Percentiles rank a stretch among this genome's conserved stretches.
Conservation (phyloP, 306 rosid species). For the Benincasa hispida region DNA sequence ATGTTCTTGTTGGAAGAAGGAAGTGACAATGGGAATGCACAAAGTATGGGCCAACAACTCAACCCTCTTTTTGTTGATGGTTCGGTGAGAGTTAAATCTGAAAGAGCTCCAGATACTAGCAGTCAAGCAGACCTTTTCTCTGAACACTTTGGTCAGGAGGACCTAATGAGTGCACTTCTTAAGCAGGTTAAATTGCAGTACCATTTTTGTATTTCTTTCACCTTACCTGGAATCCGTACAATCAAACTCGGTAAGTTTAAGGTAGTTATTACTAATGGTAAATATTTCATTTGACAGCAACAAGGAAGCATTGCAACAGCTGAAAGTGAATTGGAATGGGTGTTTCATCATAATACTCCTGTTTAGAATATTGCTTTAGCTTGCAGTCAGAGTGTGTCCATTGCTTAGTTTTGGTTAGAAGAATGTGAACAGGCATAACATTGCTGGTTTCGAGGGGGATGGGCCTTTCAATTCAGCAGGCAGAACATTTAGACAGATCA, state of each 20-base stretch:
- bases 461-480: neutral
- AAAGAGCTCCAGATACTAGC: conserved; percentile 43
- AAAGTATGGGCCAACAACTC: conserved; percentile 37
- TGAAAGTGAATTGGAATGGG: conserved; percentile 77
- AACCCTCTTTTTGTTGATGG: conserved; percentile 10
- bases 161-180: conserved; percentile 85
- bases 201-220: neutral
- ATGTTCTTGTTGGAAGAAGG: conserved; percentile 39
- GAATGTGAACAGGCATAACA: too few relatives aligned
- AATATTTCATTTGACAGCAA: conserved; percentile 41
- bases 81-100: conserved; percentile 44
- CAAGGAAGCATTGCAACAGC: conserved; percentile 43
- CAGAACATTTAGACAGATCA: neutral
- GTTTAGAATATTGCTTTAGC: conserved; percentile 33
- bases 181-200: conserved; percentile 53
- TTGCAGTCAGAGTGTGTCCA: neutral
- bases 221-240: neutral
- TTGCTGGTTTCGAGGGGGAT: neutral
- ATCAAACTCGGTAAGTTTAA: neutral
- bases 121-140: conserved; percentile 38
- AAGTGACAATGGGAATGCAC: conserved; percentile 33
- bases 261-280: neutral
- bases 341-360: conserved; percentile 74
- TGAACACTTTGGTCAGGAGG: conserved; percentile 79
- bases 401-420: too few relatives aligned